Percentiles rank a stretch among this genome's conserved stretches.
Evolutionary conservation across 495 filamentous ascomycete genomes (phyloP).

Genomic region (Amorphotheca resinae): DNA sequence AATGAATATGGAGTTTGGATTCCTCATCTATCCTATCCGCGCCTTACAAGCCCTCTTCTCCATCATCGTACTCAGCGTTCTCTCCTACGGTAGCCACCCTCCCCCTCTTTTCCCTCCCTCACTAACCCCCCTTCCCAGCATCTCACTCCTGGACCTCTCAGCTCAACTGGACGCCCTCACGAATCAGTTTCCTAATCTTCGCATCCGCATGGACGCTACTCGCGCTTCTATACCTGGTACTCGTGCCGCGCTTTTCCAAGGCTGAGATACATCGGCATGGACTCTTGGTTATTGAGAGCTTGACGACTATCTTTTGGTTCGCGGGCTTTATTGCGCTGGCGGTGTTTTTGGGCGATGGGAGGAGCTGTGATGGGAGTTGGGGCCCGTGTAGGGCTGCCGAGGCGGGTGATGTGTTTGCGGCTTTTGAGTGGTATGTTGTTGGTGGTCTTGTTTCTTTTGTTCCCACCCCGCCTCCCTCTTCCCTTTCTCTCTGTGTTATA

Average conservation of each 20-base stretch:
- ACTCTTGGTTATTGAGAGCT: constrained; percentile 49
- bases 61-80: constrained; percentile 58
- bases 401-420: constrained; percentile 25
- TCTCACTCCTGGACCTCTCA: not conserved
- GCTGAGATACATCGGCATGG: constrained; percentile 44
- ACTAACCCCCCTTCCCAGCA: constrained; percentile 7
- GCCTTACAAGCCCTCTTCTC: constrained; percentile 50
- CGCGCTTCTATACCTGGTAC: constrained; percentile 49
- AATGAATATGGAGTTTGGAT: too few relatives aligned
- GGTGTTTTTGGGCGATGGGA: constrained; percentile 34
- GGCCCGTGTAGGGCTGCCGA: constrained; percentile 29
- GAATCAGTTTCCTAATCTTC: constrained; percentile 64
- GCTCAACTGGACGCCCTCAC: constrained; percentile 30
- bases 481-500: too few relatives aligned
- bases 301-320: constrained; percentile 87
- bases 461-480: too few relatives aligned
- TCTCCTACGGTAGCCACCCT: constrained; percentile 64
- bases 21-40: constrained; percentile 50
- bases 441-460: not conserved
- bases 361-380: constrained; percentile 29
- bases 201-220: constrained; percentile 59
- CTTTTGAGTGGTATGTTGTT: constrained; percentile 17
- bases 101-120: constrained; percentile 17
- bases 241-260: constrained; percentile 48
- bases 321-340: constrained; percentile 66